phyloP scores from a whole-genome alignment of 805 yeast genomes.

The Lipomyces mesembrius region DNA sequence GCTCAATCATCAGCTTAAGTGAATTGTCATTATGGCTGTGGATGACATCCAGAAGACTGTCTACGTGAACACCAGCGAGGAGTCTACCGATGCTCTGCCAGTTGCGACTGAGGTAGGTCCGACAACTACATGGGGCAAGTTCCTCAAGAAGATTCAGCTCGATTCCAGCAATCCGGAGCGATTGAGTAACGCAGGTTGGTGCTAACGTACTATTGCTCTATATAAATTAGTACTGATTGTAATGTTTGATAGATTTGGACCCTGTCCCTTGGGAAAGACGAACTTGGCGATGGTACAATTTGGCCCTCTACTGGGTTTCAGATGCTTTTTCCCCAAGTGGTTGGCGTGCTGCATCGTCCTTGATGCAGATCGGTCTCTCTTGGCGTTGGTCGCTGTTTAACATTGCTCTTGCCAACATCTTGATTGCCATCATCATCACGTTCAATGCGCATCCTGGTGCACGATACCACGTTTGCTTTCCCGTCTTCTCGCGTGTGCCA shows the following conservation, averaged over 20 bases:
- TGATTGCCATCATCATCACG: slow-evolving; percentile 50
- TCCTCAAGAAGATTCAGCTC: neutral
- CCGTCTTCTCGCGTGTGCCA: slow-evolving; percentile 51
- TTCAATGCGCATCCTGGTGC: slow-evolving; percentile 55
- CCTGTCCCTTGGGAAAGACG: slow-evolving; percentile 44
- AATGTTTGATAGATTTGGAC: slow-evolving; percentile 3
- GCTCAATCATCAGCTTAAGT: neutral
- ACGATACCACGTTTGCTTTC: slow-evolving; percentile 56
- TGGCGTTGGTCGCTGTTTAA: slow-evolving; percentile 53
- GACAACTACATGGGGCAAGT: slow-evolving; percentile 1
- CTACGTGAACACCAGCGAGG: neutral
- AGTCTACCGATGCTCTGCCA: neutral
- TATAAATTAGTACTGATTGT: slow-evolving; percentile 54
- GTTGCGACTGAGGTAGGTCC: neutral
- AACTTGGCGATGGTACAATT: slow-evolving; percentile 54
- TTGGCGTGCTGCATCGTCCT: slow-evolving; percentile 51
- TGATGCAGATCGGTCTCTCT: slow-evolving; percentile 51
- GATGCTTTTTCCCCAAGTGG: slow-evolving; percentile 46
- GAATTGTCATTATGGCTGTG: neutral
- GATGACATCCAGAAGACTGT: slow-evolving; percentile 2
- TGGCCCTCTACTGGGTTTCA: slow-evolving; percentile 40
- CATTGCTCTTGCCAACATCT: slow-evolving; percentile 49
- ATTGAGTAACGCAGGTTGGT: slow-evolving; percentile 10
- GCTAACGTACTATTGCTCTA: slow-evolving; percentile 48
- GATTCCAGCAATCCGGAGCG: neutral